Base-by-base conservation (phyloP, 75 land plant genomes). In the Chamaecyparis obtusa region DNA sequence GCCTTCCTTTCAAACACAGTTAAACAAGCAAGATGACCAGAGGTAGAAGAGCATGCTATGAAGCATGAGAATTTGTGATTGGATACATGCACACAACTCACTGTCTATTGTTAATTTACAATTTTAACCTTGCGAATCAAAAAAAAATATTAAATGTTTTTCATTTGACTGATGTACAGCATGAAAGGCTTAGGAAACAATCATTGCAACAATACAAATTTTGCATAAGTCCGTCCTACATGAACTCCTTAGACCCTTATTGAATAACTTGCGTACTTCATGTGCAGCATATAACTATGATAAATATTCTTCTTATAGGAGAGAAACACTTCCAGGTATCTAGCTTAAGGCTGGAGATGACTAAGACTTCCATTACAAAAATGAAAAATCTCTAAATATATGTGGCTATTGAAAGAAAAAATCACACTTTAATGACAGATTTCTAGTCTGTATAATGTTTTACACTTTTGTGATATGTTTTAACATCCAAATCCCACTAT, bases 1-100 rank as follows among this genome's bases (percentile, higher is more conserved):
- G 91, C 92, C 96, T 93, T 83, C 56, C 84, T 41, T 77, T 43
- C 44, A 77, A 77, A 39, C 44, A 36, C 44, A 85, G 14, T 60
- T 60, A 35, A 64, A 60, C 41, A 85, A 33, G 44, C 24, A 85
- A 85, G 80, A 60, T 9, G 17, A 32, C 8, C 10, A 43, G 72
- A 46, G n/a, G 30, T 54, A 84, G 64, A 54, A 84, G 8, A 21
- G 9, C 32, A 17, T 30, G 30, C 14, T 39, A 84, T 16, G 10
- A 39, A 51, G 64, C 24, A 21, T 57, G 27, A 30, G 32, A 17
- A 77, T 21, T 36, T 39, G 27, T 39, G 35, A 77, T 36, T 2
- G 35, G 41, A 77, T 77, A 36, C 37, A 77, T 37, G 27, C 21
- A 77, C 41, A 77, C 80, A 39, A 36, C 44, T 77, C 16, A 16